Percentiles rank a stretch among this genome's conserved stretches.
These are phyloP conservation scores for Kwoniella shandongensis DNA, from an alignment of 768 basidiomycete genomes.

Conservation along the genomic window DNA sequence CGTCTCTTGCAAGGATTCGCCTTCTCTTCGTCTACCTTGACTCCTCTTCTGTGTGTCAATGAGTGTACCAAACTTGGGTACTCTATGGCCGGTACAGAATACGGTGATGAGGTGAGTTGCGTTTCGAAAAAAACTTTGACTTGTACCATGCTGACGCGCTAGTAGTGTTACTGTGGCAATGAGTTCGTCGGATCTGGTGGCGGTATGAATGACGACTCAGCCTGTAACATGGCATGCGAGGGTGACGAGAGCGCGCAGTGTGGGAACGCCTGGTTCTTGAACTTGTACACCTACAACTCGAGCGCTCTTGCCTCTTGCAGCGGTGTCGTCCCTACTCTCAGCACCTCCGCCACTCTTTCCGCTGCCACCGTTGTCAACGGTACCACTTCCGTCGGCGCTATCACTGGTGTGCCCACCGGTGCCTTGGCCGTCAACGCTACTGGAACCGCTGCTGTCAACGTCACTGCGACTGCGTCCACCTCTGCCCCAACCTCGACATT, in stretches of 20 bases:
- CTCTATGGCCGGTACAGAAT: slow-evolving; percentile 45
- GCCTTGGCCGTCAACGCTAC: slow-evolving; percentile 15
- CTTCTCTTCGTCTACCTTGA: slow-evolving; percentile 39
- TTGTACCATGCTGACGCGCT: not conserved
- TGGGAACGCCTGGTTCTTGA: slow-evolving; percentile 40
- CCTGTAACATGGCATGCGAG: slow-evolving; percentile 30
- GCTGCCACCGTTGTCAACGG: slow-evolving; percentile 1
- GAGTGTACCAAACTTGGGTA: slow-evolving; percentile 46
- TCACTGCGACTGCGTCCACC: slow-evolving; percentile 11
- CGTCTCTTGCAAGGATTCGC: slow-evolving; percentile 45
- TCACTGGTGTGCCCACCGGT: slow-evolving; percentile 10
- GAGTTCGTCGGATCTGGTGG: slow-evolving; percentile 41
- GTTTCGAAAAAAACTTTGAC: not conserved
- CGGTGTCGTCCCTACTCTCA: slow-evolving; percentile 11
- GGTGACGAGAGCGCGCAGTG: slow-evolving; percentile 31
- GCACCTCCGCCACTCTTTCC: slow-evolving; percentile 13
- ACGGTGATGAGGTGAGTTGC: slow-evolving; percentile 45
- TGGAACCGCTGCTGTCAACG: slow-evolving; percentile 10
- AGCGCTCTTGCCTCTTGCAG: slow-evolving; percentile 11
- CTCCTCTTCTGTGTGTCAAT: slow-evolving; percentile 41
- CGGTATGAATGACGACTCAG: slow-evolving; percentile 23
- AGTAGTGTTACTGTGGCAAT: slow-evolving; percentile 52
- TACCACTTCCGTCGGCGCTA: slow-evolving; percentile 7
- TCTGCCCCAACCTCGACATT: slow-evolving; percentile 21
- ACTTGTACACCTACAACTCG: slow-evolving; percentile 44